Conservation (phyloP, 208 protist genomes). For the Zelonia costaricensis region DNA sequence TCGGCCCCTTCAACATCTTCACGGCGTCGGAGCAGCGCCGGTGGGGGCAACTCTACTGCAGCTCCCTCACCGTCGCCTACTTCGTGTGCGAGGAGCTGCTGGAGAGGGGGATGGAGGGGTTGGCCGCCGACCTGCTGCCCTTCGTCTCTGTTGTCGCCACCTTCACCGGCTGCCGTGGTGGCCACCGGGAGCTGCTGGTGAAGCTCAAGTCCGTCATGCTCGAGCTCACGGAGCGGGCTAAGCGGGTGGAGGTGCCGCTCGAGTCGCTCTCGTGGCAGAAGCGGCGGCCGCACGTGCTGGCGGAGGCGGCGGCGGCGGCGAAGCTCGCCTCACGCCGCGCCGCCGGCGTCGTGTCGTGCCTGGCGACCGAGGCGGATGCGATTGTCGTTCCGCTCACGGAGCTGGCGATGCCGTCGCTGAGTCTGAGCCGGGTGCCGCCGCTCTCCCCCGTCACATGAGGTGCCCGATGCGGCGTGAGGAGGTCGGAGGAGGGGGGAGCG, state of each 20-base stretch:
- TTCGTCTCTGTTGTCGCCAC: conserved; percentile 63
- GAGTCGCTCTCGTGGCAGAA: conserved; percentile 30
- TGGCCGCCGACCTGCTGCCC: conserved; percentile 49
- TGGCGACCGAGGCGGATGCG: conserved; percentile 71
- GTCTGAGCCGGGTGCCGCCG: conserved; percentile 21
- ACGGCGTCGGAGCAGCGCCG: conserved; percentile 35
- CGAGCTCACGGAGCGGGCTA: conserved; percentile 71
- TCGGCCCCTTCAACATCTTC: conserved; percentile 53
- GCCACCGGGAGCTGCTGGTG: conserved; percentile 70
- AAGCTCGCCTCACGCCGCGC: conserved; percentile 15
- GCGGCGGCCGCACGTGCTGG: conserved; percentile 32
- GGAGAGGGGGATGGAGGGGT: conserved; percentile 44
- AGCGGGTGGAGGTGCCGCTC: conserved; percentile 62
- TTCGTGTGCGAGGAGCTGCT: conserved; percentile 63
- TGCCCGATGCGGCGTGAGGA: not conserved
- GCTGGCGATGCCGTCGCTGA: conserved; percentile 30
- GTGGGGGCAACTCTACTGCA: conserved; percentile 75
- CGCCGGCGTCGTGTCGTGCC: conserved; percentile 49
- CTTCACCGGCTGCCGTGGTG: conserved; percentile 70
- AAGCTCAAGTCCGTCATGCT: conserved; percentile 59
- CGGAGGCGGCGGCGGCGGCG: conserved; percentile 30
- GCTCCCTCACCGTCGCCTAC: conserved; percentile 60
- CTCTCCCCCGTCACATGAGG: conserved; percentile 11
- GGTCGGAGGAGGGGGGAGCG: not conserved
- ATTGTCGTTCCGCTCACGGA: conserved; percentile 34